Conservation (phyloP, 257 asterid genomes). For the Jaltomata sinuosa region DNA sequence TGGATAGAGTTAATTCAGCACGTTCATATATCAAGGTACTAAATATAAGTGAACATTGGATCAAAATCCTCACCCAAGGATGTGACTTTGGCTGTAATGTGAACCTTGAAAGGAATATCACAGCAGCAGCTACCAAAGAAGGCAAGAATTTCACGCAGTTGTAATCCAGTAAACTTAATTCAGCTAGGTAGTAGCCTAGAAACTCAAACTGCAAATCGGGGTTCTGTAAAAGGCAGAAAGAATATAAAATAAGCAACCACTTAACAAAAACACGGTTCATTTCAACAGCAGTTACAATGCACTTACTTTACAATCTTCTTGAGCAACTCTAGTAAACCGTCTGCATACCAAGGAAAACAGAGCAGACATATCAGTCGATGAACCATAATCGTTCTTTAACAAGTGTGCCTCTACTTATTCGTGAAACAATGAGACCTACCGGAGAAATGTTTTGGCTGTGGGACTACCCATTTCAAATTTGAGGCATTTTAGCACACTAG, state of each 20-base stretch:
- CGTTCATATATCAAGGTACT: not conserved
- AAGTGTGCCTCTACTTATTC: not conserved
- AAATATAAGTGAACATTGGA: not conserved
- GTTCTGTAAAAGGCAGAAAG: conserved; percentile 25
- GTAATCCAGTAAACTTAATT: conserved; percentile 73
- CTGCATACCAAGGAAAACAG: not conserved
- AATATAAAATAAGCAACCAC: not conserved
- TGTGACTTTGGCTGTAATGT: conserved; percentile 41
- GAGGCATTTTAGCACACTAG: conserved; percentile 61
- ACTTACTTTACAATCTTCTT: conserved; percentile 50
- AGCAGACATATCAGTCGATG: not conserved
- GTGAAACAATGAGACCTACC: not conserved
- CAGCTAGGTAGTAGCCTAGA: conserved; percentile 69
- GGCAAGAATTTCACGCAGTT: conserved; percentile 69
- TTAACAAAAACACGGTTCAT: not conserved
- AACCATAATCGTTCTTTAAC: not conserved
- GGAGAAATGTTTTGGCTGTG: not conserved
- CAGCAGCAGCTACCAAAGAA: conserved; percentile 75
- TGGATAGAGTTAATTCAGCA: not conserved
- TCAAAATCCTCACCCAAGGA: conserved; percentile 59
- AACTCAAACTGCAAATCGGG: conserved; percentile 54
- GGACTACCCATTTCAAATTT: conserved; percentile 84
- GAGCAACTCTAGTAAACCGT: conserved; percentile 39
- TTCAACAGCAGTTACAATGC: too few relatives aligned
- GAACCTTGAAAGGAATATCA: conserved; percentile 60